phyloP scores from a whole-genome alignment of 495 filamentous ascomycete genomes.

The Tuber umbilicatum region DNA sequence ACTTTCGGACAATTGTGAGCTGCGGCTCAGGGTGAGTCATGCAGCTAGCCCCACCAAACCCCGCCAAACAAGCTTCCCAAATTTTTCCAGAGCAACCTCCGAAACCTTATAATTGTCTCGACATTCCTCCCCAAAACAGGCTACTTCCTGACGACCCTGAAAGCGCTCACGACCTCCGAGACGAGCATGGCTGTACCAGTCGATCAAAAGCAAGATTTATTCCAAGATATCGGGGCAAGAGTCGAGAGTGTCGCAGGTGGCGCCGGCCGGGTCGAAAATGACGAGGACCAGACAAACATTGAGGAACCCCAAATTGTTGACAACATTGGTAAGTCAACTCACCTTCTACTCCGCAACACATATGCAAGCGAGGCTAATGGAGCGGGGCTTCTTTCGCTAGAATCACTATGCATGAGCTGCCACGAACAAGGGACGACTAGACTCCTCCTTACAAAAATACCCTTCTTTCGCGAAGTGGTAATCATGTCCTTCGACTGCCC shows the following conservation, averaged over 20 bases:
- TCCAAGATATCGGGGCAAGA: slow-evolving; percentile 48
- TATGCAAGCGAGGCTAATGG: not conserved
- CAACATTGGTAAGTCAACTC: slow-evolving; percentile 43
- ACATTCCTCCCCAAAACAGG: not conserved
- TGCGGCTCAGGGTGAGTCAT: not conserved
- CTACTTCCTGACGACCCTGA: not conserved
- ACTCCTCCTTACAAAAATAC: slow-evolving; percentile 80
- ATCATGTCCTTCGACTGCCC: slow-evolving; percentile 93
- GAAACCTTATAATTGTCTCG: not conserved
- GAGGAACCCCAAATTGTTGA: slow-evolving; percentile 49
- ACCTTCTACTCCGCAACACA: not conserved
- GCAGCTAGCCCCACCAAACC: slow-evolving; percentile 23
- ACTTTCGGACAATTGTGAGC: not conserved
- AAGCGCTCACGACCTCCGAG: not conserved
- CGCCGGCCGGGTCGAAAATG: slow-evolving; percentile 36
- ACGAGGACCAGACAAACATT: slow-evolving; percentile 54
- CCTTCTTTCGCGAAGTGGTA: slow-evolving; percentile 93
- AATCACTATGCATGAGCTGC: slow-evolving; percentile 79
- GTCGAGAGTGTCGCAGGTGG: slow-evolving; percentile 43
- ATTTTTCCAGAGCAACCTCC: not conserved
- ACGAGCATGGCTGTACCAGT: slow-evolving; percentile 19
- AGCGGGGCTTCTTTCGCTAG: slow-evolving; percentile 23
- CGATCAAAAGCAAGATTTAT: slow-evolving; percentile 43
- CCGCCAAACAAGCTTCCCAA: slow-evolving; percentile 19
- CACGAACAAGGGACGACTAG: slow-evolving; percentile 79